phyloP scores from a whole-genome alignment of 192 early-diverging fungal species.

The Pilobolus umbonatus region DNA sequence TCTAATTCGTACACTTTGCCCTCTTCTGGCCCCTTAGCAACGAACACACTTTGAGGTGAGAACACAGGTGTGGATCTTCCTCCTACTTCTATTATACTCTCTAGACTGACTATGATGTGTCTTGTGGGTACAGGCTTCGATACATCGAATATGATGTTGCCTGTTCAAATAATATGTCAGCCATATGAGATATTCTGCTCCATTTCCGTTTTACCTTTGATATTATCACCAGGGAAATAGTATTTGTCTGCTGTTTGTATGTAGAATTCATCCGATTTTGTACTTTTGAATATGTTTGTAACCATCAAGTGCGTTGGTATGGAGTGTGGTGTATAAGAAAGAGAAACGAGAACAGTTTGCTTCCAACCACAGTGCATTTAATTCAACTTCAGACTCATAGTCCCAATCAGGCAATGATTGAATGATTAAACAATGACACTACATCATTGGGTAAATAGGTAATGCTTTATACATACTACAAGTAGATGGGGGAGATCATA shows the following conservation, averaged over 20 bases:
- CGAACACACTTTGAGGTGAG: neutral
- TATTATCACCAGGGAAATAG: conserved; percentile 1
- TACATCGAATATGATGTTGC: neutral
- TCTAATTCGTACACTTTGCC: neutral
- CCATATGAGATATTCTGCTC: neutral
- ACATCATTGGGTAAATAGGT: no score
- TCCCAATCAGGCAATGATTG: no score
- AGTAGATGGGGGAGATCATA: no score
- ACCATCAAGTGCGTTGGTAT: no score
- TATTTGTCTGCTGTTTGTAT: conserved; percentile 1
- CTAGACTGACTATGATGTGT: neutral
- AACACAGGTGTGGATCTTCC: neutral
- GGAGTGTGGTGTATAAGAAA: no score
- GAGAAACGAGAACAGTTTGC: no score
- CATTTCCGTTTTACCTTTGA: neutral
- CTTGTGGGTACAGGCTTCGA: neutral
- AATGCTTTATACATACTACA: no score
- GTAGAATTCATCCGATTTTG: conserved; percentile 7
- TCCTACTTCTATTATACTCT: neutral
- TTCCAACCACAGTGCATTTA: no score
- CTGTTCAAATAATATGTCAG: neutral
- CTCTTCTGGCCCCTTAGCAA: conserved; percentile 1
- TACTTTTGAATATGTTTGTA: neutral
- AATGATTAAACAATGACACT: no score
- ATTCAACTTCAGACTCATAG: no score